Evolutionary conservation across 2,329 filamentous ascomycete species (phyloP), one percentile per base, ranked within the genome.

Genomic region (Penicillium sclerotigenum): DNA sequence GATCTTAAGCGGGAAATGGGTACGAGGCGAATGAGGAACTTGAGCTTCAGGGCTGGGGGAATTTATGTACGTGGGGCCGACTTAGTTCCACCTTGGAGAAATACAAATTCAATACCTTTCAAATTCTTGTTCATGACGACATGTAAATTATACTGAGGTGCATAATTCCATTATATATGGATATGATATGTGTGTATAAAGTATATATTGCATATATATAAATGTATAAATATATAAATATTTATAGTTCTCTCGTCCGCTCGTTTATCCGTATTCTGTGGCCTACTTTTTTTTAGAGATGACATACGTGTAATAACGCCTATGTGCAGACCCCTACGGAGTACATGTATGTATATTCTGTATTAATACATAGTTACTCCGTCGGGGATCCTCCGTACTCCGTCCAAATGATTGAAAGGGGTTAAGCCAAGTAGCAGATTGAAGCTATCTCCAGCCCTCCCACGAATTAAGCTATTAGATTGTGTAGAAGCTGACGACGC

Each of bases 401-500:
- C 37, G 9, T 24, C n/a, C 40, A 42, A 26, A 42, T 14, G 26
- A 26, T 16, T 11, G 22, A 26, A 42, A 26, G 40, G 40, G 40
- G 34, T 6, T 18, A 11, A 18, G 0, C 5, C 34, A 37, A 37
- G 34, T 37, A 37, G 34, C 34, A 41, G 22, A 41, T n/a, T 52
- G 50, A 52, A 40, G 50, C 50, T 52, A 47, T 52, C 41, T 24
- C 24, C 28, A 42, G 38, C 20, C 20, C 37, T 38, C 11, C 13
- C 14, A 33, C 42, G 14, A 31, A 47, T n/a, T 37, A 48, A 49
- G 42, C 50, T 46, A 53, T 42, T 16, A 26, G 14, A n/a, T 26
- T 13, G 13, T 18, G 8, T 28, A 16, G 31, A 53, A 41, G 52
- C 52, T 54, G 52, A 54, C 52, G 52, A 54, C 52, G 52, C 52